phyloP scores from a whole-genome alignment of 2,329 filamentous ascomycete species.

The Aspergillus sp. region DNA sequence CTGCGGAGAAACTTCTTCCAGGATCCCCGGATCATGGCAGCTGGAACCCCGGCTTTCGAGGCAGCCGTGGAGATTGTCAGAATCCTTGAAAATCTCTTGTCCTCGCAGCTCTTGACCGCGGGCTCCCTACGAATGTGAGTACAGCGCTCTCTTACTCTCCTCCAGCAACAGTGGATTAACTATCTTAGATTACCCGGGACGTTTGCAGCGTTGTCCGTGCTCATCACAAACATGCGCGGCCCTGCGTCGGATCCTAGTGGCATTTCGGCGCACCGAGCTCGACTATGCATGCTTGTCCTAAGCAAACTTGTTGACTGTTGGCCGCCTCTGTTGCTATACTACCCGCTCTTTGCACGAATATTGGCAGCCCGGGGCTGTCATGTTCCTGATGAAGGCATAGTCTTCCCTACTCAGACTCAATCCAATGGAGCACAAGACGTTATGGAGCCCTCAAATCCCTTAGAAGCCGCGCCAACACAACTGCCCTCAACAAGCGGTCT shows the following conservation, averaged over 20 bases:
- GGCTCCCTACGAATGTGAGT: neutral
- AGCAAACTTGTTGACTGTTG: slow-evolving; percentile 11
- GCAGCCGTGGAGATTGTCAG: slow-evolving; percentile 16
- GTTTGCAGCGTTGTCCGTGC: neutral
- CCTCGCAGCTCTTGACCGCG: slow-evolving; percentile 4
- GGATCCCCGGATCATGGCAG: slow-evolving; percentile 1
- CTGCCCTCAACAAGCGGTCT: neutral
- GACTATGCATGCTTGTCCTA: slow-evolving; percentile 16
- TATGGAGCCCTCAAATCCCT: neutral
- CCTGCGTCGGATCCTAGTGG: neutral
- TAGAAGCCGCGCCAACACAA: neutral
- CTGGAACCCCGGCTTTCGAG: slow-evolving; percentile 7
- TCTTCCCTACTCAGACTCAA: neutral
- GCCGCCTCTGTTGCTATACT: slow-evolving; percentile 11
- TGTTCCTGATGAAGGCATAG: neutral
- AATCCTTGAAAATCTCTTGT: slow-evolving; percentile 14
- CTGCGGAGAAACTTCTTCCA: slow-evolving; percentile 8
- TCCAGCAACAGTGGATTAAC: neutral
- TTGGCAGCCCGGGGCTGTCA: slow-evolving; percentile 7
- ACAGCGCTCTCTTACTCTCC: slow-evolving; percentile 5
- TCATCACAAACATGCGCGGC: slow-evolving; percentile 2
- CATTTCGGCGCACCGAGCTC: slow-evolving; percentile 15
- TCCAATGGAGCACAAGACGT: neutral
- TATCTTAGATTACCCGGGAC: neutral
- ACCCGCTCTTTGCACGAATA: slow-evolving; percentile 13